Percentiles rank a stretch among this genome's conserved stretches.
Evolutionary conservation across 768 basidiomycete species (phyloP).

Genomic region (Collybiopsis confluens): DNA sequence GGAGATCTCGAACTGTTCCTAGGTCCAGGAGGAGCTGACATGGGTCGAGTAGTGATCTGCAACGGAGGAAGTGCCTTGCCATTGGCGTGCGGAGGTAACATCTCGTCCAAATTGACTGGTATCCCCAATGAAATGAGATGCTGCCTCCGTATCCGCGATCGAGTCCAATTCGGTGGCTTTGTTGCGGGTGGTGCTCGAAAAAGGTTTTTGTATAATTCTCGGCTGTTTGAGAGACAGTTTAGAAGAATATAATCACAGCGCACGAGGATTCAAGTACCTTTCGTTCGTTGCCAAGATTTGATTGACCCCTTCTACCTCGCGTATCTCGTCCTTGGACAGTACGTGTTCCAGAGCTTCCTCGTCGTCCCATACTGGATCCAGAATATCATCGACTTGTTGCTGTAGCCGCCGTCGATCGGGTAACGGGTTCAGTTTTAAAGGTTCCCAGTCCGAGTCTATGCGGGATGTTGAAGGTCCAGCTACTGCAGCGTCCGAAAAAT

Average conservation of each 20-base stretch:
- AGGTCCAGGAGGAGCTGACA: slow-evolving; percentile 72
- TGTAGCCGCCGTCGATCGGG: slow-evolving; percentile 55
- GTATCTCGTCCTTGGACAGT: slow-evolving; percentile 66
- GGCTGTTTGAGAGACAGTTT: slow-evolving; percentile 45
- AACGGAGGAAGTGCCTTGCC: slow-evolving; percentile 71
- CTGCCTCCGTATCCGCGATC: slow-evolving; percentile 85
- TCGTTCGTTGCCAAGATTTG: slow-evolving; percentile 74
- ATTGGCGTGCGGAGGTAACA: slow-evolving; percentile 57
- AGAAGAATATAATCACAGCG: slow-evolving; percentile 12
- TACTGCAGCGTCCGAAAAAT: slow-evolving; percentile 34
- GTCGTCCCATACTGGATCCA: slow-evolving; percentile 61
- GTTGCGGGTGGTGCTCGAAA: slow-evolving; percentile 69
- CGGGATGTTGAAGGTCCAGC: slow-evolving; percentile 32
- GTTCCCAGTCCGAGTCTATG: slow-evolving; percentile 47
- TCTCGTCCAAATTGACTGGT: slow-evolving; percentile 93
- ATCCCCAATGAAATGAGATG: slow-evolving; percentile 90
- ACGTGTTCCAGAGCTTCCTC: slow-evolving; percentile 41
- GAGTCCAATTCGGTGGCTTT: slow-evolving; percentile 91
- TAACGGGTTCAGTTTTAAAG: slow-evolving; percentile 61
- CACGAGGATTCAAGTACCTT: slow-evolving; percentile 46
- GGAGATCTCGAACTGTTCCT: slow-evolving; percentile 35
- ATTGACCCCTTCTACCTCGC: slow-evolving; percentile 75
- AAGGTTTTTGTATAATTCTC: slow-evolving; percentile 70
- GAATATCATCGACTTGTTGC: slow-evolving; percentile 58
- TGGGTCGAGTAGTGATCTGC: slow-evolving; percentile 77